Conservation (phyloP, 768 basidiomycete species). For the Sistotremastrum niveocremeum region DNA sequence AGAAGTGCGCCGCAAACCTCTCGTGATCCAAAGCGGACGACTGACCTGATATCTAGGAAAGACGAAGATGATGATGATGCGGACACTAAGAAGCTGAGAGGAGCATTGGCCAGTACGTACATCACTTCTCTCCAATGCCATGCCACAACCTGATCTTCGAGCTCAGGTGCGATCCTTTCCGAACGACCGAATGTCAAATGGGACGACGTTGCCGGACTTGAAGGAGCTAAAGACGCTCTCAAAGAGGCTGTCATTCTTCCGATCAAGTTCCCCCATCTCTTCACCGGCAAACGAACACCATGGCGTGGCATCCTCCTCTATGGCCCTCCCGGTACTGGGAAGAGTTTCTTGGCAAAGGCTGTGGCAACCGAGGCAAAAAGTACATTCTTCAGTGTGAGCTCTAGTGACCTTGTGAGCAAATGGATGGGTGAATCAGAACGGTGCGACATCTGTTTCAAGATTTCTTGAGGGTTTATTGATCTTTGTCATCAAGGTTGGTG, state of each 20-base stretch:
- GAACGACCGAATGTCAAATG: slow-evolving; percentile 95
- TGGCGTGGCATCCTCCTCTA: slow-evolving; percentile 95
- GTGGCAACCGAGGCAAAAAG: slow-evolving; percentile 99
- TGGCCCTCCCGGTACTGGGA: slow-evolving; percentile 96
- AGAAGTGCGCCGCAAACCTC: slow-evolving; percentile 16
- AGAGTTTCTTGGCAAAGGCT: slow-evolving; percentile 93
- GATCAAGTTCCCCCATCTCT: slow-evolving; percentile 97
- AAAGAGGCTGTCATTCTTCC: slow-evolving; percentile 99
- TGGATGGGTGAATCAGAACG: slow-evolving; percentile 99
- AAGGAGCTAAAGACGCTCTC: slow-evolving; percentile 86
- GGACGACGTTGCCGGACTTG: slow-evolving; percentile 97
- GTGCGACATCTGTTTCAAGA: slow-evolving; percentile 27
- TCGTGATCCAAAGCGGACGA: neutral
- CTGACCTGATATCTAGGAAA: slow-evolving; percentile 16
- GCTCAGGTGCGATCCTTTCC: slow-evolving; percentile 59
- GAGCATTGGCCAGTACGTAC: slow-evolving; percentile 48
- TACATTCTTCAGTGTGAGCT: slow-evolving; percentile 95
- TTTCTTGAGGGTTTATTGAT: slow-evolving; percentile 1
- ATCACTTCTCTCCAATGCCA: neutral
- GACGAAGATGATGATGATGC: slow-evolving; percentile 71
- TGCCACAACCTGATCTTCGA: neutral
- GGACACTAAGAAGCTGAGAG: slow-evolving; percentile 93
- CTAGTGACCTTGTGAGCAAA: slow-evolving; percentile 91
- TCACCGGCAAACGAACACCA: slow-evolving; percentile 95
- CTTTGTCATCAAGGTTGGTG: slow-evolving; percentile 48